Conservation (phyloP, 169 alveolate species). For the Cyclospora cayetanensis region DNA sequence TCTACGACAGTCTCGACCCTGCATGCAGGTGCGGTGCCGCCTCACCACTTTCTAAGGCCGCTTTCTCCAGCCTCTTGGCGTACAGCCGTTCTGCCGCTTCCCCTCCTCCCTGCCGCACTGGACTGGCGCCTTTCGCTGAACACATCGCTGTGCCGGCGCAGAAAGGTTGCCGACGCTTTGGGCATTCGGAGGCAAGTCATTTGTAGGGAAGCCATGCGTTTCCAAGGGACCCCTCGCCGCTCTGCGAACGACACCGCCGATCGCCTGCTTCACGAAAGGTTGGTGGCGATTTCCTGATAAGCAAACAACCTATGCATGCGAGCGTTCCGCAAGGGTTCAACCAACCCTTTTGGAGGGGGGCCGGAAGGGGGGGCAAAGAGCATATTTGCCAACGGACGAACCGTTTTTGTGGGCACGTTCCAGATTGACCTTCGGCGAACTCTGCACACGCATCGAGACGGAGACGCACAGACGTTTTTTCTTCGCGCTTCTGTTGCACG, state of each 20-base stretch:
- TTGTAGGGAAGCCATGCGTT: constrained; percentile 39
- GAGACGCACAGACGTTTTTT: constrained; percentile 51
- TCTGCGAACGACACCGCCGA: constrained; percentile 44
- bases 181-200: constrained; percentile 49
- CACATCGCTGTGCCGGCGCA: neutral
- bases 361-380: no score
- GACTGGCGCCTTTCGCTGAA: no score
- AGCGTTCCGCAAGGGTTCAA: no score
- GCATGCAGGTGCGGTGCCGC: constrained; percentile 32
- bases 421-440: constrained; percentile 33
- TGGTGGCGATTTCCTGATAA: no score
- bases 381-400: no score
- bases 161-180: constrained; percentile 49
- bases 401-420: neutral
- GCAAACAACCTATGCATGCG: no score
- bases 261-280: constrained; percentile 24
- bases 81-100: no score
- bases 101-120: no score
- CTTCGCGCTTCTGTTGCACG: constrained; percentile 60
- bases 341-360: no score
- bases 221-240: constrained; percentile 48
- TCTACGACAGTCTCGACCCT: constrained; percentile 37
- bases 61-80: no score
- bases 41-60: neutral
- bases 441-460: constrained; percentile 10